Conservation (phyloP, 768 basidiomycete species). For the Boletellus sp. region DNA sequence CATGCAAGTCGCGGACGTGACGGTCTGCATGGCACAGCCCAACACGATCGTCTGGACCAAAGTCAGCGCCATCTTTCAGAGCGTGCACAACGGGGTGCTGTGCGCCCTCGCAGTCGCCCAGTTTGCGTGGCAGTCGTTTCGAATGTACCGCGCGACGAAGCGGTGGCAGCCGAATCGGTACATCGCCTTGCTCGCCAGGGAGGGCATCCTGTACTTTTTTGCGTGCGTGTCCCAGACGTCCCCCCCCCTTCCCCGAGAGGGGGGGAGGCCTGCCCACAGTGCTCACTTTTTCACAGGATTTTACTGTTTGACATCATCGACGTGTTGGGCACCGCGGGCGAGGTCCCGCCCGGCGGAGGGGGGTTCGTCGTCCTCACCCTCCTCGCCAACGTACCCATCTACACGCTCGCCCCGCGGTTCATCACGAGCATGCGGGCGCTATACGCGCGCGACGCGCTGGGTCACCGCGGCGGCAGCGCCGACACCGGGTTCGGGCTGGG, state of each 20-base stretch:
- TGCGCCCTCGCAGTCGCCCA: not conserved
- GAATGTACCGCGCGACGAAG: not conserved
- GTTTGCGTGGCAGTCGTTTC: not conserved
- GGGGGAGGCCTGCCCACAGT: too few relatives aligned
- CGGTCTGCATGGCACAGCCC: not conserved
- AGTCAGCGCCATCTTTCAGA: not conserved
- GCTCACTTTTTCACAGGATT: not conserved
- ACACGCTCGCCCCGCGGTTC: constrained; percentile 2
- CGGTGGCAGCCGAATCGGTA: not conserved
- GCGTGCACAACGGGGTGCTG: not conserved
- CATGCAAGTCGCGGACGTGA: not conserved
- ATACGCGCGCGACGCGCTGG: not conserved
- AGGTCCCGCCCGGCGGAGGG: not conserved
- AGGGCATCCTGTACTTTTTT: constrained; percentile 11
- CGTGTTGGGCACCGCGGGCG: not conserved
- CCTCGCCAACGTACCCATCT: not conserved
- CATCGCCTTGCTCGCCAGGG: not conserved
- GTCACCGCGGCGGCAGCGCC: not conserved
- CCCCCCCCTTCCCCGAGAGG: too few relatives aligned
- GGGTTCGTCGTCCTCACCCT: not conserved
- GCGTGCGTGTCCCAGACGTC: constrained; percentile 4
- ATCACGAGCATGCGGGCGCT: constrained; percentile 7
- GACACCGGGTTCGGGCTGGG: constrained; percentile 6
- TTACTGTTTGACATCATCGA: not conserved
- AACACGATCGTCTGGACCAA: not conserved